Conservation (phyloP, 805 yeast species). For the Saturnispora kantuleensis region DNA sequence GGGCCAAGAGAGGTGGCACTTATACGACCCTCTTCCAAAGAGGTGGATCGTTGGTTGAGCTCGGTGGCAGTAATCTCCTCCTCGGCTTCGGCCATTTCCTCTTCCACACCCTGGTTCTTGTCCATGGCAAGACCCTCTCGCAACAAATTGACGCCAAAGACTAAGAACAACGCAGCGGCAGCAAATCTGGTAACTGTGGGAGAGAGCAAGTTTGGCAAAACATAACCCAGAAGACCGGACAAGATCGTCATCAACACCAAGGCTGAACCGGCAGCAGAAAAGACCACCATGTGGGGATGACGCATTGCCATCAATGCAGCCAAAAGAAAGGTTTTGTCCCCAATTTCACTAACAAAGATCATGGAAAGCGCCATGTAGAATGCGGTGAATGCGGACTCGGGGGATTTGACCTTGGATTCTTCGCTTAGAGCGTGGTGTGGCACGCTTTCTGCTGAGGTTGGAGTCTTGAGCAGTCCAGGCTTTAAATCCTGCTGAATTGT, state of each 20-base stretch:
- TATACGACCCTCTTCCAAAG: constrained; percentile 57
- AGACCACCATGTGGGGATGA: constrained; percentile 74
- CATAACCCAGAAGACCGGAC: constrained; percentile 86
- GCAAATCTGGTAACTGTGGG: constrained; percentile 68
- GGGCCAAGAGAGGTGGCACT: neutral
- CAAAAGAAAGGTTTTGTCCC: constrained; percentile 93
- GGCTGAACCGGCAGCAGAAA: constrained; percentile 77
- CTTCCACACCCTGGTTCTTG: constrained; percentile 78
- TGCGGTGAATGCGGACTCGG: constrained; percentile 23
- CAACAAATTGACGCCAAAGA: constrained; percentile 70
- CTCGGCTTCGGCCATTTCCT: constrained; percentile 94
- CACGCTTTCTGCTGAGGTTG: neutral
- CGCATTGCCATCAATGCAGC: constrained; percentile 99
- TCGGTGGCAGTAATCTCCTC: constrained; percentile 71
- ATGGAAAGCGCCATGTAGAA: constrained; percentile 76
- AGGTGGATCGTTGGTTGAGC: constrained; percentile 39
- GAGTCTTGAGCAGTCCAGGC: no score
- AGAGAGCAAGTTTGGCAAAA: constrained; percentile 76
- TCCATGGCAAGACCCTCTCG: constrained; percentile 79
- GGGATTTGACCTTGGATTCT: neutral
- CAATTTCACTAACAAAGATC: constrained; percentile 93
- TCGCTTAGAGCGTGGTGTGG: neutral
- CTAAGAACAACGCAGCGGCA: constrained; percentile 72
- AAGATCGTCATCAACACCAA: constrained; percentile 84
- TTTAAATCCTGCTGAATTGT: constrained; percentile 9